Conservation (phyloP, 495 filamentous ascomycete species). For the Aspergillus taichungensis region DNA sequence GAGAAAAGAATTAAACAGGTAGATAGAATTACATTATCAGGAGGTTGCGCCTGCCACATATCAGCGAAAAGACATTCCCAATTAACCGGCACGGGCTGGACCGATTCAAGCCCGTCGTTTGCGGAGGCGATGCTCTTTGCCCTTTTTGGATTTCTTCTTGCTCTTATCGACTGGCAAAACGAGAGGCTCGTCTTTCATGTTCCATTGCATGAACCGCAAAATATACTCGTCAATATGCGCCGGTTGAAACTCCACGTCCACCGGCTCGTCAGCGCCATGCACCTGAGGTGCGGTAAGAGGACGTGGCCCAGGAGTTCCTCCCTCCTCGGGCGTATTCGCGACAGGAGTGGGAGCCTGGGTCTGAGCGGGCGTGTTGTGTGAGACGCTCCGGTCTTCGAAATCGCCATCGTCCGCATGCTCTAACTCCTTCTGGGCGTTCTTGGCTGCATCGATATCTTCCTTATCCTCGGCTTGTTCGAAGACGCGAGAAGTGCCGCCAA, state of each 20-base stretch:
- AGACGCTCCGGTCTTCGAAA: conserved; percentile 65
- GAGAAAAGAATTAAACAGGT: too few species aligned
- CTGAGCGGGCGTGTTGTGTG: conserved; percentile 28
- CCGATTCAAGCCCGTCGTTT: conserved; percentile 30
- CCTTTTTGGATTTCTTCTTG: conserved; percentile 67
- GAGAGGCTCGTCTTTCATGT: conserved; percentile 69
- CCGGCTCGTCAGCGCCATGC: conserved; percentile 22
- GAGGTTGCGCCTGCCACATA: too few species aligned
- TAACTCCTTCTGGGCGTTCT: conserved; percentile 80
- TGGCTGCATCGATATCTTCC: conserved; percentile 84
- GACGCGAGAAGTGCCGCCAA: conserved; percentile 47
- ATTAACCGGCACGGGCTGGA: not conserved
- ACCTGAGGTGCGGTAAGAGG: conserved; percentile 3
- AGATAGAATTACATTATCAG: conserved; percentile 1
- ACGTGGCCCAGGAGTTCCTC: conserved; percentile 9
- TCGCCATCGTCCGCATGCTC: conserved; percentile 80
- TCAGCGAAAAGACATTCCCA: too few species aligned
- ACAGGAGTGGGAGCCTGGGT: conserved; percentile 25
- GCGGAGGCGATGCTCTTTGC: conserved; percentile 52
- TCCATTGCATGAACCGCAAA: conserved; percentile 65
- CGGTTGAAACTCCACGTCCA: conserved; percentile 25
- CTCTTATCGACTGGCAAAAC: conserved; percentile 74
- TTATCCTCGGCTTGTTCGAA: conserved; percentile 86
- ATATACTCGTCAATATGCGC: conserved; percentile 80
- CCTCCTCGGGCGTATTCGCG: conserved; percentile 10